phyloP scores from a whole-genome alignment of 192 early-diverging fungal genomes.

The Chytriomyces sp. region DNA sequence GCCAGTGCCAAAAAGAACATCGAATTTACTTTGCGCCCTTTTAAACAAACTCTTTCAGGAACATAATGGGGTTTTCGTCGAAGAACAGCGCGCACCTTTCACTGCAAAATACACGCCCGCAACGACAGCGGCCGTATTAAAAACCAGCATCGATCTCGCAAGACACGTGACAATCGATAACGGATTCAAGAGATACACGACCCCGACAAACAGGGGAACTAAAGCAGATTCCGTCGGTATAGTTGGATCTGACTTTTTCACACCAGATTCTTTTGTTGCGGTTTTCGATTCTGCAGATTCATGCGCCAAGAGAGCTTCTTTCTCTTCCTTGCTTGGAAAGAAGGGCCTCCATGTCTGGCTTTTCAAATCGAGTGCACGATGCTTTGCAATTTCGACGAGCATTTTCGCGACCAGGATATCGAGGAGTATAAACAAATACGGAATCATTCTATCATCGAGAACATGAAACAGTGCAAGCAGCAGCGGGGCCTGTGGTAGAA shows the following conservation, averaged over 20 bases:
- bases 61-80: background rate
- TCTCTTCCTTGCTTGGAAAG: constrained; percentile 20
- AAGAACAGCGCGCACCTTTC: constrained; percentile 49
- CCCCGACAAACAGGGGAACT: constrained; percentile 51
- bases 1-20: constrained; percentile 81
- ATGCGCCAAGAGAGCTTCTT: constrained; percentile 4
- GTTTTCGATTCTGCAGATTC: constrained; percentile 24
- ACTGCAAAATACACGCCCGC: constrained; percentile 70
- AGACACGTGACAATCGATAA: constrained; percentile 76
- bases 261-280: background rate
- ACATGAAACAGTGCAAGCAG: constrained; percentile 75
- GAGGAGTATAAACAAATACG: constrained; percentile 61
- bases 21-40: constrained; percentile 59
- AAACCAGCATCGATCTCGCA: constrained; percentile 73
- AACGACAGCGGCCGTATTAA: constrained; percentile 79
- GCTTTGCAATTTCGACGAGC: constrained; percentile 62
- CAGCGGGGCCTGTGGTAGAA: constrained; percentile 62
- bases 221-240: constrained; percentile 36
- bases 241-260: constrained; percentile 38
- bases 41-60: background rate
- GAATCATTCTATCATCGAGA: constrained; percentile 54
- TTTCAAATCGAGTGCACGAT: constrained; percentile 3
- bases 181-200: constrained; percentile 83
- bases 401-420: constrained; percentile 70
- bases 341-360: constrained; percentile 10